Percentiles rank a stretch among this genome's conserved stretches.
Evolutionary conservation across 768 basidiomycete genomes (phyloP).

Genomic region (Leccinum olivaceopallidum): DNA sequence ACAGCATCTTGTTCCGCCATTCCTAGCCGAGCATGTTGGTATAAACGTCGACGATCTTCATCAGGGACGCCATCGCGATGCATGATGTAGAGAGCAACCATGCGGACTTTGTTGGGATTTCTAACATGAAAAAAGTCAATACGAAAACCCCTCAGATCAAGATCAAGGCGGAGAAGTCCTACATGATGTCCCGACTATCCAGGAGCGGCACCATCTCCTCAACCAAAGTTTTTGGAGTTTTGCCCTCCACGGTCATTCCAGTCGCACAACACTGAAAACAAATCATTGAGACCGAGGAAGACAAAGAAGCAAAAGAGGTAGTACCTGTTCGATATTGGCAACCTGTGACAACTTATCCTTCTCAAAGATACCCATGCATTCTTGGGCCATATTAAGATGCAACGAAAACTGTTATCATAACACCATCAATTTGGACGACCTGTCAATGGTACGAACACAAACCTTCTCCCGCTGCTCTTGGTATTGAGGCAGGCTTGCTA

Average conservation of each 20-base stretch:
- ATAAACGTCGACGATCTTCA: conserved; percentile 91
- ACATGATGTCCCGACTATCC: conserved; percentile 85
- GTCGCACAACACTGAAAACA: conserved; percentile 83
- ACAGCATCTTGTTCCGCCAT: conserved; percentile 92
- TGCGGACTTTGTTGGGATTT: conserved; percentile 90
- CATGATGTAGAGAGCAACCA: conserved; percentile 94
- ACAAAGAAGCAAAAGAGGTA: conserved; percentile 1
- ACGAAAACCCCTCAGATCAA: not conserved
- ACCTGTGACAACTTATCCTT: conserved; percentile 79
- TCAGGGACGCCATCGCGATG: conserved; percentile 97
- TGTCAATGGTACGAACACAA: conserved; percentile 8
- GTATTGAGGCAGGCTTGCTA: conserved; percentile 91
- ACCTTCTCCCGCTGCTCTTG: conserved; percentile 96
- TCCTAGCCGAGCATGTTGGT: conserved; percentile 89
- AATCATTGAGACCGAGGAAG: not conserved
- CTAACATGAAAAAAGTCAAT: conserved; percentile 40
- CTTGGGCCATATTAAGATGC: conserved; percentile 96
- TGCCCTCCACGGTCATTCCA: conserved; percentile 87
- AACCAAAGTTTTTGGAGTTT: conserved; percentile 90
- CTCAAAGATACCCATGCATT: conserved; percentile 94
- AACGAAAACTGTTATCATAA: conserved; percentile 77
- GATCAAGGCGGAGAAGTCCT: conserved; percentile 29
- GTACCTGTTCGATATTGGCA: conserved; percentile 89
- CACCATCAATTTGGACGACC: not conserved
- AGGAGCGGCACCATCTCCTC: conserved; percentile 99